phyloP scores from a whole-genome alignment of 306 rosid species.

The Arachis stenosperma region DNA sequence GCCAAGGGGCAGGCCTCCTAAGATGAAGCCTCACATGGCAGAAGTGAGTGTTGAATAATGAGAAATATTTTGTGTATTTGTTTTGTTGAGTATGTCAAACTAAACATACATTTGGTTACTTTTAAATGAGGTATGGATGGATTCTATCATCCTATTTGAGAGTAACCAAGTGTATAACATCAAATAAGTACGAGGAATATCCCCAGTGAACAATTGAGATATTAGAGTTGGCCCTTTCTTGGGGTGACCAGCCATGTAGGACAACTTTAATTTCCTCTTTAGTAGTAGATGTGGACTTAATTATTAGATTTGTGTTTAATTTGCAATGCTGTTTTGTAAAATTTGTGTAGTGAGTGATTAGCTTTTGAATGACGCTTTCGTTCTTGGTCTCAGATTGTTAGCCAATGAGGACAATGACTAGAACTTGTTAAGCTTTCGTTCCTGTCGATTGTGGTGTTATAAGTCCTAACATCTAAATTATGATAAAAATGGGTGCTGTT shows the following conservation, averaged over 20 bases:
- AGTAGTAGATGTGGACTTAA: constrained; percentile 42
- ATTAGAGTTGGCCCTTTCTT: background rate
- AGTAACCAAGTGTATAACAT: too few species aligned
- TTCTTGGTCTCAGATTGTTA: background rate
- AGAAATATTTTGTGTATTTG: background rate
- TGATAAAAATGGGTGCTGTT: constrained; percentile 9
- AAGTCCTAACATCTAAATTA: background rate
- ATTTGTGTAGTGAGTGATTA: background rate
- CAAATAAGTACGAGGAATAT: too few species aligned
- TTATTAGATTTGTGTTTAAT: too few species aligned
- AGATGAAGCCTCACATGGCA: constrained; percentile 55
- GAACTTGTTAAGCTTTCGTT: background rate
- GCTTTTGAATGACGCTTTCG: background rate
- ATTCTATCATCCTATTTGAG: too few species aligned
- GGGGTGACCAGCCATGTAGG: background rate
- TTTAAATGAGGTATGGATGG: too few species aligned
- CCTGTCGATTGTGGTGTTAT: constrained; percentile 1
- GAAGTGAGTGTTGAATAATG: constrained; percentile 60
- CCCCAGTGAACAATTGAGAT: too few species aligned
- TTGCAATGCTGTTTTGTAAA: too few species aligned
- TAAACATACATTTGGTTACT: too few species aligned
- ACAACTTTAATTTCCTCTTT: constrained; percentile 8
- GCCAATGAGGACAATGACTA: constrained; percentile 2
- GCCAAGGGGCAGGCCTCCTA: constrained; percentile 75
- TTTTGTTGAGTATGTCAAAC: too few species aligned